phyloP scores from a whole-genome alignment of 225 moss, liverwort and hornwort genomes.

The Thuidium tamariscinum region DNA sequence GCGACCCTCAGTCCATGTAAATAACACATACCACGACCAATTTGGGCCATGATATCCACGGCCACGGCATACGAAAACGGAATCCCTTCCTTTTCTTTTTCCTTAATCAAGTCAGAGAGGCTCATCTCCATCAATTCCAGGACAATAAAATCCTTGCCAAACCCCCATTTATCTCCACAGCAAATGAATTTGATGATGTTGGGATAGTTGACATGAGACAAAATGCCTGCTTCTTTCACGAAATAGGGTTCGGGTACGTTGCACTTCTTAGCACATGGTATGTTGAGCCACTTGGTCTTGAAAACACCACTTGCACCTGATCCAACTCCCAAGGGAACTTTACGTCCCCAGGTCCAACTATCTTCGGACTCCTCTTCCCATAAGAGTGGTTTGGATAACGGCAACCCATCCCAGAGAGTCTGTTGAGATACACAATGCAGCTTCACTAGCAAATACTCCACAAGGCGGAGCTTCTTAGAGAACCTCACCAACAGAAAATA shows the following conservation, averaged over 20 bases:
- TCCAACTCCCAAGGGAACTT: neutral
- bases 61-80: neutral
- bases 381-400: neutral
- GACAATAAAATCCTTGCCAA: neutral
- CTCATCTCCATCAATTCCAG: neutral
- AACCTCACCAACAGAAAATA: neutral
- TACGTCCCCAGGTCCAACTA: neutral
- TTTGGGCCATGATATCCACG: neutral
- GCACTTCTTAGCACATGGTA: neutral
- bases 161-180: neutral
- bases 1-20: neutral
- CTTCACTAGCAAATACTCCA: neutral
- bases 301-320: neutral
- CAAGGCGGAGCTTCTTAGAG: neutral
- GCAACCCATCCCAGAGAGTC: neutral
- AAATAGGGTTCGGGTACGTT: neutral
- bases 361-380: neutral
- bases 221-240: neutral
- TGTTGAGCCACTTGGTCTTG: neutral
- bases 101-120: neutral
- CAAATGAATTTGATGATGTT: neutral
- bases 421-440: neutral
- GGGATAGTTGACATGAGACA: neutral
- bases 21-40: neutral
- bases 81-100: too few species aligned